phyloP scores from a whole-genome alignment of 768 basidiomycete species.

The Trametes meyenii region DNA sequence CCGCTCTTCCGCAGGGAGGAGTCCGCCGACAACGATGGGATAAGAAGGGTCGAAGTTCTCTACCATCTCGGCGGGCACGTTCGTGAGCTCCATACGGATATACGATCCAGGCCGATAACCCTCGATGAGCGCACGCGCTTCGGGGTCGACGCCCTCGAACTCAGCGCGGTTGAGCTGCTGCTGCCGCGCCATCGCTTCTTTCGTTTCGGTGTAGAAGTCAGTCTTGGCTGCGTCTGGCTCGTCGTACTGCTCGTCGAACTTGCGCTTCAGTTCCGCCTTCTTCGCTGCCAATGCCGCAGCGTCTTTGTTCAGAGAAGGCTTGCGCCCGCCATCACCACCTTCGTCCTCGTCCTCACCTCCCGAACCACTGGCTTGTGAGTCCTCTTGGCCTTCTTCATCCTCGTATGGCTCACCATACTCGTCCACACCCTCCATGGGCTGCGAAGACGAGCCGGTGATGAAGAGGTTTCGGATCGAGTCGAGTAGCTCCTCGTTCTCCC shows the following conservation, averaged over 20 bases:
- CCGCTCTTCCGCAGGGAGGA: slow-evolving; percentile 86
- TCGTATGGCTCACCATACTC: slow-evolving; percentile 44
- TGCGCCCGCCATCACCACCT: slow-evolving; percentile 39
- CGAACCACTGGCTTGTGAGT: slow-evolving; percentile 32
- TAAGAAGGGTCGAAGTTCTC: slow-evolving; percentile 91
- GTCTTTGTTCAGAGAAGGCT: slow-evolving; percentile 21
- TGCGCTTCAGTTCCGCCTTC: slow-evolving; percentile 89
- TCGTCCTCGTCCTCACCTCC: slow-evolving; percentile 43
- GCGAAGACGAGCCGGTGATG: slow-evolving; percentile 71
- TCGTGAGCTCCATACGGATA: slow-evolving; percentile 84
- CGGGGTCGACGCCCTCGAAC: slow-evolving; percentile 77
- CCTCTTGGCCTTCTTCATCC: slow-evolving; percentile 37
- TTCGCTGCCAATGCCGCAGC: slow-evolving; percentile 72
- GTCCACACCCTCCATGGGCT: slow-evolving; percentile 38
- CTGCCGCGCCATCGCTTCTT: slow-evolving; percentile 88
- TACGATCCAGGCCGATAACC: slow-evolving; percentile 91
- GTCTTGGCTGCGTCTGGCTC: slow-evolving; percentile 77
- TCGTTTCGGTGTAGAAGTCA: slow-evolving; percentile 91
- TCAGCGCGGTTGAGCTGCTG: slow-evolving; percentile 82
- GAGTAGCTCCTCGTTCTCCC: slow-evolving; percentile 85
- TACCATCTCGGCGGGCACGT: slow-evolving; percentile 90
- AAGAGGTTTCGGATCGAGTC: slow-evolving; percentile 88
- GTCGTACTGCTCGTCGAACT: slow-evolving; percentile 97
- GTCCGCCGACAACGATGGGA: slow-evolving; percentile 91
- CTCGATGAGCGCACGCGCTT: slow-evolving; percentile 82